A percentile compares a stretch with the other conserved stretches of the same genome.
Conservation (phyloP, 352 stramenopile genomes). For the Phytophthora macrochlamydospora region DNA sequence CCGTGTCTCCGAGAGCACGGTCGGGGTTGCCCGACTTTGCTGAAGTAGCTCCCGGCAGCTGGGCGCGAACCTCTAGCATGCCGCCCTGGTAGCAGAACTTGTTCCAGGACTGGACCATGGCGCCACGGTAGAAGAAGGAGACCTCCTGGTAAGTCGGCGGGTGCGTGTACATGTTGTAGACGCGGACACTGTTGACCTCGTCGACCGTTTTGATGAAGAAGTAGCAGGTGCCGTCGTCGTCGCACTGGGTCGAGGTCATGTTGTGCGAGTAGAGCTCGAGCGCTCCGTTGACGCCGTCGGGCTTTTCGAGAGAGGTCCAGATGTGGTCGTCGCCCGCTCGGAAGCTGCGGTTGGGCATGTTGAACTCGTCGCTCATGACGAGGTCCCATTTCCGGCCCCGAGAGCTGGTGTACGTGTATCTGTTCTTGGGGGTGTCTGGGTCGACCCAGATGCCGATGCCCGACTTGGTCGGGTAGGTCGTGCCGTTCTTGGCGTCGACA, state of each 20-base stretch:
- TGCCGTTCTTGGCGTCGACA: no score
- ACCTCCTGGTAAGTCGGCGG: slow-evolving; percentile 49
- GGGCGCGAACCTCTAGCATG: slow-evolving; percentile 87
- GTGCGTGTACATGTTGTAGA: slow-evolving; percentile 65
- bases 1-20: slow-evolving; percentile 20
- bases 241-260: no score
- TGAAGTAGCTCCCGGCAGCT: slow-evolving; percentile 83
- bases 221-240: no score
- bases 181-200: slow-evolving; percentile 38
- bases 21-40: slow-evolving; percentile 48
- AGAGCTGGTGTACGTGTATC: slow-evolving; percentile 30
- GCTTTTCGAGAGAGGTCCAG: slow-evolving; percentile 67
- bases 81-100: slow-evolving; percentile 96
- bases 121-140: slow-evolving; percentile 65
- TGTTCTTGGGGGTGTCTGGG: no score
- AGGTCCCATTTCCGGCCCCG: slow-evolving; percentile 61
- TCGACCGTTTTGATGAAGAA: slow-evolving; percentile 45
- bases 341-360: slow-evolving; percentile 68
- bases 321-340: slow-evolving; percentile 87
- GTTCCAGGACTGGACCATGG: slow-evolving; percentile 94
- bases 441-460: no score
- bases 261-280: no score
- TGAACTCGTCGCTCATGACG: slow-evolving; percentile 80
- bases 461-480: no score
- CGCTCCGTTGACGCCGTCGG: no score